A percentile compares a stretch with the other conserved stretches of the same genome.
Evolutionary conservation across 1,284 basidiomycete species (phyloP).

Genomic region (Ustilago cynodontis): DNA sequence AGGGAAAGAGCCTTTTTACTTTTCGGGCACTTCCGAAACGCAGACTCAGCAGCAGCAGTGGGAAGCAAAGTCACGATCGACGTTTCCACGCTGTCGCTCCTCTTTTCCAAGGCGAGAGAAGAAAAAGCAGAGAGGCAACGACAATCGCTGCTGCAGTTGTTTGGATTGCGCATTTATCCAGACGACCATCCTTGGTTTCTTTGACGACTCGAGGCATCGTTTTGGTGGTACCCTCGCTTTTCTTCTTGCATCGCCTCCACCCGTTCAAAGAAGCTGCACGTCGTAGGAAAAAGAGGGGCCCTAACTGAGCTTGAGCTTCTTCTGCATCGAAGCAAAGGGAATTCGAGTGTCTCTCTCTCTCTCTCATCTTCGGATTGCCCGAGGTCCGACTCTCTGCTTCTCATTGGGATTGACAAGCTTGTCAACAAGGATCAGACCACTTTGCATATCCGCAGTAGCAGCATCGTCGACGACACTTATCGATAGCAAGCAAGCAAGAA

Average conservation of each 20-base stretch:
- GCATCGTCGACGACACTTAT: neutral
- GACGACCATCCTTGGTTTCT: neutral
- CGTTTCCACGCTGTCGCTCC: neutral
- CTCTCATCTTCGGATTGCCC: neutral
- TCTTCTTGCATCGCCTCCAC: neutral
- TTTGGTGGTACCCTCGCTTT: neutral
- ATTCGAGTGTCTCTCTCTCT: neutral
- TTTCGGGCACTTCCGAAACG: neutral
- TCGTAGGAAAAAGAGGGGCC: neutral
- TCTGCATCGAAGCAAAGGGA: constrained; percentile 1
- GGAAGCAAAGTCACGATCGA: constrained; percentile 1
- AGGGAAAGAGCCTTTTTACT: neutral
- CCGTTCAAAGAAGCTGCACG: neutral
- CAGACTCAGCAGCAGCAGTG: neutral
- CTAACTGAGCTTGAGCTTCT: constrained; percentile 1
- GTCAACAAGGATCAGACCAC: neutral
- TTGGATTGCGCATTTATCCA: neutral
- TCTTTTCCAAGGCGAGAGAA: neutral
- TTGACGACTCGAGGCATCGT: neutral
- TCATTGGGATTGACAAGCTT: no score
- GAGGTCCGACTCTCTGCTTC: neutral
- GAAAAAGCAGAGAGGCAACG: neutral
- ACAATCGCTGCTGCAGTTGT: neutral
- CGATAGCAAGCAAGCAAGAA: no score
- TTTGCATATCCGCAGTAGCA: neutral